These are phyloP conservation scores for Fulvia fulva DNA, from an alignment of 2,329 filamentous ascomycete species.

Conservation along the genomic window DNA sequence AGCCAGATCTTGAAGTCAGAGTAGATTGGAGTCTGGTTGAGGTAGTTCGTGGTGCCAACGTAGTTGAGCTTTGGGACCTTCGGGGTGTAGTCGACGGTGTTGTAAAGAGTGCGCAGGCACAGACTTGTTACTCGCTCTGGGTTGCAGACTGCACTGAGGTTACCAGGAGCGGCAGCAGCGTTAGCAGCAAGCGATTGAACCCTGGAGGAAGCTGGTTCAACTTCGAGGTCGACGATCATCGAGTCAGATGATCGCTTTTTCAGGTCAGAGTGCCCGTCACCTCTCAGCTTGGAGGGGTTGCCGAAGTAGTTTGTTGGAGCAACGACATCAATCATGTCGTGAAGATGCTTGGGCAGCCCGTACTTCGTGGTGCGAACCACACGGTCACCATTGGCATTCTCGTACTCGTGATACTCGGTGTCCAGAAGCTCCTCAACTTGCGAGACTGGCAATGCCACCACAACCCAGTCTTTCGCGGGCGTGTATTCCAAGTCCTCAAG, in stretches of 20 bases:
- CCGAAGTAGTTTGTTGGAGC: conserved; percentile 51
- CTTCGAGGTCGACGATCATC: conserved; percentile 9
- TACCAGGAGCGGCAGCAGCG: neutral
- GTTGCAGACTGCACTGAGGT: conserved; percentile 10
- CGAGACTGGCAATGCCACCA: conserved; percentile 44
- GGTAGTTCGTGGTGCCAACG: conserved; percentile 42
- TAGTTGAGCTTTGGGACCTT: conserved; percentile 28
- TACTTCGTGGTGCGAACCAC: conserved; percentile 57
- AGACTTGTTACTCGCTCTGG: conserved; percentile 43
- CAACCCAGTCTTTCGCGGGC: conserved; percentile 53
- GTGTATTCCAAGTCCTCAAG: conserved; percentile 14
- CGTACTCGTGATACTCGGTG: conserved; percentile 56
- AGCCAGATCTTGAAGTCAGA: conserved; percentile 17
- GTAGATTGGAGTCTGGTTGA: conserved; percentile 40
- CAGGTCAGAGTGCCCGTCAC: conserved; percentile 3
- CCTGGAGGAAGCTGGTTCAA: neutral
- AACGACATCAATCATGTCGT: conserved; percentile 54
- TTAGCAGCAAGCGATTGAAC: neutral
- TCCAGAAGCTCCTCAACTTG: conserved; percentile 52
- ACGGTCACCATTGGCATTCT: conserved; percentile 37
- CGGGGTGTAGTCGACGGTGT: conserved; percentile 38
- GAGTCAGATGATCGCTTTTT: conserved; percentile 1
- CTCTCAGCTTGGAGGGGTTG: conserved; percentile 6
- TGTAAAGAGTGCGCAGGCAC: conserved; percentile 52
- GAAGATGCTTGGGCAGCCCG: conserved; percentile 57